phyloP scores from a whole-genome alignment of 768 basidiomycete genomes.

The Paxillus involutus region DNA sequence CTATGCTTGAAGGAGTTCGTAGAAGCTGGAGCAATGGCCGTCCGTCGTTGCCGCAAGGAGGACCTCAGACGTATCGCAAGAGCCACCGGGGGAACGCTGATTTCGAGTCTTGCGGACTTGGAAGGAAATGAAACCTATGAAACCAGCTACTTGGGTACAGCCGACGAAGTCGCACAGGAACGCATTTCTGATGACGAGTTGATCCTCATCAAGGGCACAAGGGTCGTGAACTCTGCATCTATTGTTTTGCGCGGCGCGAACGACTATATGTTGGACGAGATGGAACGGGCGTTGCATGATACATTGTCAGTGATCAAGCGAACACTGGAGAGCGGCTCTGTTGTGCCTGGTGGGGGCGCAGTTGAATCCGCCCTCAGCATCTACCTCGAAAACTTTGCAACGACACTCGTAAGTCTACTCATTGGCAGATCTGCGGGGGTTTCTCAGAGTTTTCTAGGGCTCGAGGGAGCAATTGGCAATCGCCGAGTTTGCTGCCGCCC shows the following conservation, averaged over 20 bases:
- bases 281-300: conserved; percentile 97
- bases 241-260: conserved; percentile 96
- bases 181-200: conserved; percentile 98
- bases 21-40: conserved; percentile 98
- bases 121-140: conserved; percentile 99
- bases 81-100: conserved; percentile 92
- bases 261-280: conserved; percentile 99
- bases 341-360: conserved; percentile 96
- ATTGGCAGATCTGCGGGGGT: background rate
- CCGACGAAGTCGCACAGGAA: conserved; percentile 96
- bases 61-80: conserved; percentile 96
- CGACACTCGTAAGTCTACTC: conserved; percentile 73
- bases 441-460: conserved; percentile 53
- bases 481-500: conserved; percentile 94
- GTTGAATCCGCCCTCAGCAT: conserved; percentile 97
- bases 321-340: conserved; percentile 92
- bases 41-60: conserved; percentile 95
- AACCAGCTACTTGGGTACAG: conserved; percentile 82
- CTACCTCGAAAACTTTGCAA: conserved; percentile 98
- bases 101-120: conserved; percentile 91
- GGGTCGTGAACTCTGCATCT: conserved; percentile 90
- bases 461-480: conserved; percentile 98
- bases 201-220: conserved; percentile 96
- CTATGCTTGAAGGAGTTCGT: conserved; percentile 98
- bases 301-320: conserved; percentile 94